phyloP scores from a whole-genome alignment of 257 asterid genomes.

The Primulina eburnea region DNA sequence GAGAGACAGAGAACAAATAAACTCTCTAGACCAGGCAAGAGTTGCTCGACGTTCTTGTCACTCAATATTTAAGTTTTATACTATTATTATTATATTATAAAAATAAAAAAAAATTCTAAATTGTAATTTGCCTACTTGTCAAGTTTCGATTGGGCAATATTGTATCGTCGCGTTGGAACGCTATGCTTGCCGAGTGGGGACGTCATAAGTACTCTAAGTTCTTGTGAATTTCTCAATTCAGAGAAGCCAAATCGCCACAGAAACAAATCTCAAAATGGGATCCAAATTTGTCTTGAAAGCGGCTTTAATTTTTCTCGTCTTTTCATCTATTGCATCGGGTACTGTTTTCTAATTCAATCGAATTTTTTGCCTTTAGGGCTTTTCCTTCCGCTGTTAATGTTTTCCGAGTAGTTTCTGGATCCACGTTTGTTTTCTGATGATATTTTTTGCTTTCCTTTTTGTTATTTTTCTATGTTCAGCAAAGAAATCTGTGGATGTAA shows the following conservation, averaged over 20 bases:
- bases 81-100: too few relatives aligned
- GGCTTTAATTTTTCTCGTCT: constrained; percentile 35
- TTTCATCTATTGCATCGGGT: constrained; percentile 51
- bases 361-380: constrained; percentile 3
- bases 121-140: constrained; percentile 35
- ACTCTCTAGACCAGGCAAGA: too few relatives aligned
- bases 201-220: constrained; percentile 16
- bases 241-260: neutral
- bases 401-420: neutral
- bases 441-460: neutral
- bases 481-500: constrained; percentile 82
- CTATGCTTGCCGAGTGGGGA: constrained; percentile 19
- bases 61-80: too few relatives aligned
- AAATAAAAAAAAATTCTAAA: too few relatives aligned
- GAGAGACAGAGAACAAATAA: too few relatives aligned
- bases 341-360: constrained; percentile 13
- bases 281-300: constrained; percentile 29
- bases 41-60: too few relatives aligned
- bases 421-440: neutral
- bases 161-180: constrained; percentile 40
- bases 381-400: constrained; percentile 3
- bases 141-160: constrained; percentile 37
- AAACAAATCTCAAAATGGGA: constrained; percentile 37
- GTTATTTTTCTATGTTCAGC: constrained; percentile 47
- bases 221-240: constrained; percentile 2